Conservation (phyloP, 306 rosid genomes). For the Quercus bicolor region DNA sequence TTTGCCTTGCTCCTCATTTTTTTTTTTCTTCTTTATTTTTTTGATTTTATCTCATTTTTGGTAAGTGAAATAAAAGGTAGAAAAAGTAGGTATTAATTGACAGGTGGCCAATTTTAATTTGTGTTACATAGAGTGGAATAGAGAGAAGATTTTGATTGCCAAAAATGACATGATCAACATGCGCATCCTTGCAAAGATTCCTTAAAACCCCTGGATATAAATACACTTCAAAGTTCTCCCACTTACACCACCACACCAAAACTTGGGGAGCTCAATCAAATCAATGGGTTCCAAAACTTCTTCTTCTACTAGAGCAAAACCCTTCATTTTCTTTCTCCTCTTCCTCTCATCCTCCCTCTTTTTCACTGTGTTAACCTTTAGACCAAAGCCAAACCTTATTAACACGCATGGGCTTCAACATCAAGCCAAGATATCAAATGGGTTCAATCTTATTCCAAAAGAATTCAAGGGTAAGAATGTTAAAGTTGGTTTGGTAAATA, state of each 20-base stretch:
- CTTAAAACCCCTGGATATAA: neutral
- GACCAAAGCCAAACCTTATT: neutral
- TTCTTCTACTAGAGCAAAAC: conserved; percentile 25
- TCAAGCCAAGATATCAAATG: conserved; percentile 3
- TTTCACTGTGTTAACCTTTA: neutral
- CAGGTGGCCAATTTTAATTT: too few species aligned
- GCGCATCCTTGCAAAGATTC: conserved; percentile 23
- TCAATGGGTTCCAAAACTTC: conserved; percentile 30
- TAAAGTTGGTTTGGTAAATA: conserved; percentile 55
- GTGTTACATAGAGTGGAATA: too few species aligned
- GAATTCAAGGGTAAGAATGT: conserved; percentile 13
- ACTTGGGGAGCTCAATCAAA: neutral
- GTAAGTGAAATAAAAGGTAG: too few species aligned
- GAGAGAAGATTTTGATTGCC: too few species aligned
- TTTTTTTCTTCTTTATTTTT: too few species aligned
- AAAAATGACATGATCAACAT: neutral
- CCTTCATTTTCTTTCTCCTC: conserved; percentile 22
- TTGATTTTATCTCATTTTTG: too few species aligned
- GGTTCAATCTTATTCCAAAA: conserved; percentile 37
- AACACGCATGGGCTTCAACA: neutral
- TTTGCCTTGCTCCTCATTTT: too few species aligned
- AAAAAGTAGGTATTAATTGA: too few species aligned
- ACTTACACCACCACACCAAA: neutral
- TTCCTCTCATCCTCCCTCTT: conserved; percentile 19
- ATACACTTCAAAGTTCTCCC: neutral